Conservation (phyloP, 2,329 filamentous ascomycete genomes). For the Fonsecaea erecta region DNA sequence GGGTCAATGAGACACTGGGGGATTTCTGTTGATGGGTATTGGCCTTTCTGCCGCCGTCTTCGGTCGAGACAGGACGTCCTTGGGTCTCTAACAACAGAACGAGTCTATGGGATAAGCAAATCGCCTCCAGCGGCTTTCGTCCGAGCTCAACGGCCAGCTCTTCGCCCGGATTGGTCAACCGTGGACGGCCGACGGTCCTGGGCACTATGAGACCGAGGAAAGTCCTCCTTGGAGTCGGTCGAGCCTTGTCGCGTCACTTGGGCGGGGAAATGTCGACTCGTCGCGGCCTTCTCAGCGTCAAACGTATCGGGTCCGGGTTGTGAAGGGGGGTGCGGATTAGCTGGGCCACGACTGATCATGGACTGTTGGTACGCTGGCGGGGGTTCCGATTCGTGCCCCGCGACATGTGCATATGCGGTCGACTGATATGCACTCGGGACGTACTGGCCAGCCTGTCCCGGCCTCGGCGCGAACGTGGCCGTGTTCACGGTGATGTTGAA, state of each 20-base stretch:
- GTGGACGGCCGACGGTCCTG: constrained; percentile 18
- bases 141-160: constrained; percentile 11
- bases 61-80: background rate
- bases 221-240: constrained; percentile 13
- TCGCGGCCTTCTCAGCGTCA: constrained; percentile 21
- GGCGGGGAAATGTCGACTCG: background rate
- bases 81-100: background rate
- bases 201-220: constrained; percentile 14
- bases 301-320: constrained; percentile 30
- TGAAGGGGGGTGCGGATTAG: constrained; percentile 23
- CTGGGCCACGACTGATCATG: constrained; percentile 15
- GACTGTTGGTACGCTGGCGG: constrained; percentile 26
- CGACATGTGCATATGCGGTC: constrained; percentile 8
- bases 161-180: constrained; percentile 22
- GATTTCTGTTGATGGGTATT: background rate
- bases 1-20: background rate
- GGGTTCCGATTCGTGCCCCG: constrained; percentile 11
- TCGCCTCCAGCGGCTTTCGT: background rate
- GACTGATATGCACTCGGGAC: constrained; percentile 8
- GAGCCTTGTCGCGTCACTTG: constrained; percentile 19
- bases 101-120: background rate
- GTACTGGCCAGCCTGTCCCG: constrained; percentile 13
- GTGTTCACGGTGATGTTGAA: constrained; percentile 19
- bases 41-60: background rate
- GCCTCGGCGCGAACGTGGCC: constrained; percentile 9